Percentiles rank a stretch among this genome's conserved stretches.
Evolutionary conservation across 768 basidiomycete species (phyloP).

Genomic region (Mycena floridula): DNA sequence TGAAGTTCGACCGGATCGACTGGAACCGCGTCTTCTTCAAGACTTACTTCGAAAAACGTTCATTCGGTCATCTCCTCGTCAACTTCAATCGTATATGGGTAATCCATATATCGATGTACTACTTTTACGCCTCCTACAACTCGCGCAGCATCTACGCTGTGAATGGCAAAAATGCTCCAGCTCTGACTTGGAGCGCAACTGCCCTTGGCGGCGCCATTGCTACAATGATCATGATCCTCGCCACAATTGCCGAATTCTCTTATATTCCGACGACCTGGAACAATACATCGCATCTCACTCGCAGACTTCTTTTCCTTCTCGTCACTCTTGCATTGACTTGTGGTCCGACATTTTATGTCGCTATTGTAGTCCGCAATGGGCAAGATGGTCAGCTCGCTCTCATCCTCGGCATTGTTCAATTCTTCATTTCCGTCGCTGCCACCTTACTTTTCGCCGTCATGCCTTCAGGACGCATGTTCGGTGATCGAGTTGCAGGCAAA

Average conservation of each 20-base stretch:
- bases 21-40: slow-evolving; percentile 98
- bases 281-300: slow-evolving; percentile 93
- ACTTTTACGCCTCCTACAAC: slow-evolving; percentile 95
- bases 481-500: slow-evolving; percentile 94
- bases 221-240: slow-evolving; percentile 93
- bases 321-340: slow-evolving; percentile 88
- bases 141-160: slow-evolving; percentile 78
- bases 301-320: slow-evolving; percentile 82
- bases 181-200: slow-evolving; percentile 89
- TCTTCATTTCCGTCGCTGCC: slow-evolving; percentile 85
- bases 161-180: slow-evolving; percentile 51
- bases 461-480: slow-evolving; percentile 98
- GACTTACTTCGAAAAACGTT: slow-evolving; percentile 97
- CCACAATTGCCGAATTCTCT: slow-evolving; percentile 91
- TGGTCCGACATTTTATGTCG: slow-evolving; percentile 93
- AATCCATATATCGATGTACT: slow-evolving; percentile 91
- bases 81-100: slow-evolving; percentile 99
- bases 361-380: slow-evolving; percentile 67
- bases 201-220: slow-evolving; percentile 95
- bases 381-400: slow-evolving; percentile 69
- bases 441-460: slow-evolving; percentile 86
- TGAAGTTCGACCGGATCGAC: slow-evolving; percentile 95
- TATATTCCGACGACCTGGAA: slow-evolving; percentile 99
- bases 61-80: slow-evolving; percentile 93
- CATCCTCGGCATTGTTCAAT: slow-evolving; percentile 95